Base-by-base conservation (phyloP, 768 basidiomycete species). In the Pluteus cervinus region DNA sequence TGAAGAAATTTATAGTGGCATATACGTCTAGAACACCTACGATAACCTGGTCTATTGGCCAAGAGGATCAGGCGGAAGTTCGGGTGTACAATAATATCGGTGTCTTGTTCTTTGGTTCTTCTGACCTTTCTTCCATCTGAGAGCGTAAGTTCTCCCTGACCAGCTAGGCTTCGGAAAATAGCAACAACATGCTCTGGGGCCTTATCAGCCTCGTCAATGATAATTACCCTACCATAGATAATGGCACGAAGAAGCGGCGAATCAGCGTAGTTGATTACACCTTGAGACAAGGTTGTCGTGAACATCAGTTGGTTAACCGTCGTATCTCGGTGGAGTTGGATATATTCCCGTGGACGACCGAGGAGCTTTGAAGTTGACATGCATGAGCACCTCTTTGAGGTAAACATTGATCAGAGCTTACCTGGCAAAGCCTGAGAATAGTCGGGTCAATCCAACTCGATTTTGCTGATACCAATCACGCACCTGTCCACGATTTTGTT, bases 221-320 rank as follows among this genome's bases (percentile, higher is more conserved):
- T 71, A 43, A 83, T 77, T n/a, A 77, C 63, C 7, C 80, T 74
- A 0, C 80, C 79, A 44, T 62, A 63, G 12, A 58, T 67, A 39
- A 81, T 76, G 2, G 79, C 80, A 16, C 78, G 72, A 7, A 83
- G 67, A 18, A 83, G 69, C 20, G 79, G 79, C 3, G 80, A 83
- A 48, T 81, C 78, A 1, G 66, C 75, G 46, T 79, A 75, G 42
- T 68, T 68, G 54, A 83, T 65, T 7, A 75, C 51, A 24, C 80
- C 79, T 24, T 62, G 58, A 50, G 76, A 73, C 4, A 81, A 58
- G 8, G 77, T 63, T 2, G 79, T 81, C 6, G 74, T 75, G 55
- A 79, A 80, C 77, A 81, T 79, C 24, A 83, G 62, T 49, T 81
- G 79, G 46, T 75, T 79, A 42, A 80, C 79, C 0, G 80, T 83